These are phyloP conservation scores for Thelephora aurantiotincta DNA, from an alignment of 768 basidiomycete species.

Conservation along the genomic window DNA sequence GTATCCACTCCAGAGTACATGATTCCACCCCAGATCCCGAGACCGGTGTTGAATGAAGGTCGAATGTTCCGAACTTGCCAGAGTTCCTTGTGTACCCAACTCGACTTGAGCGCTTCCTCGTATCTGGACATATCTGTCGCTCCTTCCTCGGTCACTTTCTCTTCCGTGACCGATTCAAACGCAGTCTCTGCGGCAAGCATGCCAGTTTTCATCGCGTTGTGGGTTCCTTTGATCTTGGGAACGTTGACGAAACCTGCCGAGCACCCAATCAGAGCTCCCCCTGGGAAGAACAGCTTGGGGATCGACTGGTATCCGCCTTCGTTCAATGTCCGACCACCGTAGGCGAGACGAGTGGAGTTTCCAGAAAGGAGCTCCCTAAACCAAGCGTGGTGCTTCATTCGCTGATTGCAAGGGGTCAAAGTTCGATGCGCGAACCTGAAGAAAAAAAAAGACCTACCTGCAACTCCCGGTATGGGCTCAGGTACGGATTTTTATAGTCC, in stretches of 20 bases:
- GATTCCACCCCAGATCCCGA: slow-evolving; percentile 83
- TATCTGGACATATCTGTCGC: slow-evolving; percentile 60
- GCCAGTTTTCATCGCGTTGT: slow-evolving; percentile 98
- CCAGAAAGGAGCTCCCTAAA: slow-evolving; percentile 70
- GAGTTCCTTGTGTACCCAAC: slow-evolving; percentile 81
- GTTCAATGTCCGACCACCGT: slow-evolving; percentile 80
- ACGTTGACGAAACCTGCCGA: slow-evolving; percentile 94
- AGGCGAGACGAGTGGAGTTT: slow-evolving; percentile 64
- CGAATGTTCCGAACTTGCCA: slow-evolving; percentile 85
- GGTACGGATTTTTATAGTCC: slow-evolving; percentile 89
- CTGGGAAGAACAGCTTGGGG: slow-evolving; percentile 77
- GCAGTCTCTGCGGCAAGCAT: slow-evolving; percentile 93
- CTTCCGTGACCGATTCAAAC: slow-evolving; percentile 38
- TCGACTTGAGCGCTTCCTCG: slow-evolving; percentile 49
- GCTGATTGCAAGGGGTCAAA: slow-evolving; percentile 25
- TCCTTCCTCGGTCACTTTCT: slow-evolving; percentile 9
- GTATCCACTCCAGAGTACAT: slow-evolving; percentile 83
- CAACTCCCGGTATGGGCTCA: slow-evolving; percentile 85
- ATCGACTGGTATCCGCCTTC: slow-evolving; percentile 92
- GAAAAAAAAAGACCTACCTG: slow-evolving; percentile 40
- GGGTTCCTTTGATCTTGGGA: slow-evolving; percentile 96
- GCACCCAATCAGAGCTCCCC: slow-evolving; percentile 90
- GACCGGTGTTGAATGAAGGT: slow-evolving; percentile 67
- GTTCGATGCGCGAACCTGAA: background rate
- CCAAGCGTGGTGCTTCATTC: slow-evolving; percentile 96